Conservation (phyloP, 116 monocot genomes). For the Dioscorea cayenensis region DNA sequence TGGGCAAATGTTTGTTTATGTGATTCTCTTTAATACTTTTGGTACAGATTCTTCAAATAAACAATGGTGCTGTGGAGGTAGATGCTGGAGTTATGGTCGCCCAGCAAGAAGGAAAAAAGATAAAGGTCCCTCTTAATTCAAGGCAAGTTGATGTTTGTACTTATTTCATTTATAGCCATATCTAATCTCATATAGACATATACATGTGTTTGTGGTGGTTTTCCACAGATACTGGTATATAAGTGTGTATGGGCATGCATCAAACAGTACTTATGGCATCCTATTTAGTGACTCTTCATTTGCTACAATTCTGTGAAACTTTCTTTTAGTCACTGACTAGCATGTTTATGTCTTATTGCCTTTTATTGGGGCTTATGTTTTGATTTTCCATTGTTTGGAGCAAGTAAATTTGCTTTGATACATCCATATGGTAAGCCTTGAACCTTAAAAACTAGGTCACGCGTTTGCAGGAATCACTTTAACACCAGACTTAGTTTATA, state of each 20-base stretch:
- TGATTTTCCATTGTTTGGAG: background rate
- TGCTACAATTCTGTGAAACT: background rate
- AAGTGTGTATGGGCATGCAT: too few relatives aligned
- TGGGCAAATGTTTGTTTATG: background rate
- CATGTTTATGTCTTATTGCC: background rate
- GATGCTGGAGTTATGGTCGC: slow-evolving; percentile 79
- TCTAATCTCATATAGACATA: too few relatives aligned
- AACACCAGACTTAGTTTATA: background rate
- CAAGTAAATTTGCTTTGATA: background rate
- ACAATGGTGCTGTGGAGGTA: slow-evolving; percentile 87
- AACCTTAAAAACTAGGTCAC: background rate
- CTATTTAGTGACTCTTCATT: too few relatives aligned
- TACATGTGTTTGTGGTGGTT: too few relatives aligned
- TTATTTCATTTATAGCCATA: background rate
- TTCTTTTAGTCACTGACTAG: background rate
- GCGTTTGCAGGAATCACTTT: background rate
- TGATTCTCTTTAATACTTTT: slow-evolving; percentile 16
- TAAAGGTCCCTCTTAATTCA: slow-evolving; percentile 93
- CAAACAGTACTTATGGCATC: too few relatives aligned
- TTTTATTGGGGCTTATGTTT: too few relatives aligned
- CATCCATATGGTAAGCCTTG: background rate
- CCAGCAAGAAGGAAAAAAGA: slow-evolving; percentile 88
- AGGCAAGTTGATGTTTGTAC: slow-evolving; percentile 33
- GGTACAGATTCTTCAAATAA: slow-evolving; percentile 79
- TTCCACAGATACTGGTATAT: too few relatives aligned